Conservation (phyloP, 352 stramenopile species). For the Phytophthora idaei region DNA sequence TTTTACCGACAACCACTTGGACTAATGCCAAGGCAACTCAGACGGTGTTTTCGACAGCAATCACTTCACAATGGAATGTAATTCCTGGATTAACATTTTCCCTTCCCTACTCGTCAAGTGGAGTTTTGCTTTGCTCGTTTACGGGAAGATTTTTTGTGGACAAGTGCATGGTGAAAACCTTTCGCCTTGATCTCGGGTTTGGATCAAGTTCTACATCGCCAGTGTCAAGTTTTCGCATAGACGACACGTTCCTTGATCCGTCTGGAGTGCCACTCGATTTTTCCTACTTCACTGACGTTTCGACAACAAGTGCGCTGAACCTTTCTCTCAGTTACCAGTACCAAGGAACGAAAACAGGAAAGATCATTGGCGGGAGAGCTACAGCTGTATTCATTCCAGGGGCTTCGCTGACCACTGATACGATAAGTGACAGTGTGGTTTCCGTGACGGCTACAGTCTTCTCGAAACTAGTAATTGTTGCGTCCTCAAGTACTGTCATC, state of each 20-base stretch:
- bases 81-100: slow-evolving; percentile 40
- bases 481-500: slow-evolving; percentile 46
- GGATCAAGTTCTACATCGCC: slow-evolving; percentile 16
- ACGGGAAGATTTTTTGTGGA: slow-evolving; percentile 61
- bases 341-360: slow-evolving; percentile 45
- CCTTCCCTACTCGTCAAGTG: slow-evolving; percentile 23
- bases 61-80: slow-evolving; percentile 37
- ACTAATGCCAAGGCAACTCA: slow-evolving; percentile 32
- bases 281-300: slow-evolving; percentile 40
- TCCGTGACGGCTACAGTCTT: slow-evolving; percentile 32
- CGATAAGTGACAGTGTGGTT: slow-evolving; percentile 26
- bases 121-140: slow-evolving; percentile 54
- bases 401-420: slow-evolving; percentile 32
- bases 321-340: slow-evolving; percentile 47
- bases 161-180: slow-evolving; percentile 47
- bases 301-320: slow-evolving; percentile 16
- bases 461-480: slow-evolving; percentile 32
- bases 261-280: slow-evolving; percentile 54
- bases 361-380: slow-evolving; percentile 48
- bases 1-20: slow-evolving; percentile 38
- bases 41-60: slow-evolving; percentile 28
- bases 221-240: slow-evolving; percentile 36
- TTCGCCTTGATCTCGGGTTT: slow-evolving; percentile 55
- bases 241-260: slow-evolving; percentile 54
- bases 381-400: slow-evolving; percentile 45